phyloP scores from a whole-genome alignment of 1,139 yeast genomes.

The Suhomyces terraborum region DNA sequence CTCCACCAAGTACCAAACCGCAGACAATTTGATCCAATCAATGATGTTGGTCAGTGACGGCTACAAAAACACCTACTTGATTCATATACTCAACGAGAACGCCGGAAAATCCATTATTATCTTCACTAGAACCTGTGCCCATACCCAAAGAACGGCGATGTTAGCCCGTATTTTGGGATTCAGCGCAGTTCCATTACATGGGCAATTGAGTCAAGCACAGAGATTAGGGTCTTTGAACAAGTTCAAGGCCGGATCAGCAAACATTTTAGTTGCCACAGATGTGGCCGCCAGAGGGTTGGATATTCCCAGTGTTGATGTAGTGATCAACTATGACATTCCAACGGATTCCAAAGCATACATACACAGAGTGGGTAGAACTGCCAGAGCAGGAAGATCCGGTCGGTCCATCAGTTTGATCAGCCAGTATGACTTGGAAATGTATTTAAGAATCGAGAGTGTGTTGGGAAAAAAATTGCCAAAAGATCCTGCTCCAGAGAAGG shows the following conservation, averaged over 20 bases:
- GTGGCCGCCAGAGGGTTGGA: constrained; percentile 98
- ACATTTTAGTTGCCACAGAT: constrained; percentile 91
- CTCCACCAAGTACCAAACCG: constrained; percentile 86
- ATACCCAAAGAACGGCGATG: constrained; percentile 86
- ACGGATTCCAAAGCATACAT: constrained; percentile 98
- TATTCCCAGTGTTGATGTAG: constrained; percentile 92
- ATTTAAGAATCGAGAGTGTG: constrained; percentile 84
- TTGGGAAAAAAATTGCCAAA: constrained; percentile 79
- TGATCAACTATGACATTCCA: constrained; percentile 91
- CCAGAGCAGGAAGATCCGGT: constrained; percentile 96
- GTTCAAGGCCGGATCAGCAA: constrained; percentile 82
- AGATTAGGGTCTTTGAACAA: constrained; percentile 91
- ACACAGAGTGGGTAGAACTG: constrained; percentile 97
- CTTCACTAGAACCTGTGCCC: constrained; percentile 94
- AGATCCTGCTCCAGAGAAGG: constrained; percentile 73
- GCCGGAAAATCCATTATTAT: constrained; percentile 87
- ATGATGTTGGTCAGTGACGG: constrained; percentile 93
- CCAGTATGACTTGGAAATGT: constrained; percentile 89
- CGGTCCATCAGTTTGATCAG: constrained; percentile 89
- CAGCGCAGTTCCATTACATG: constrained; percentile 90
- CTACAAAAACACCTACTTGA: constrained; percentile 82
- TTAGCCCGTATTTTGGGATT: constrained; percentile 81
- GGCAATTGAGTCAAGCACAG: constrained; percentile 89
- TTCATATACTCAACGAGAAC: constrained; percentile 78
- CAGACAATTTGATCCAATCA: constrained; percentile 85